Evolutionary conservation across 805 yeast genomes (phyloP), one percentile per base, ranked within the genome.

Genomic region (Suhomyces emberorum): DNA sequence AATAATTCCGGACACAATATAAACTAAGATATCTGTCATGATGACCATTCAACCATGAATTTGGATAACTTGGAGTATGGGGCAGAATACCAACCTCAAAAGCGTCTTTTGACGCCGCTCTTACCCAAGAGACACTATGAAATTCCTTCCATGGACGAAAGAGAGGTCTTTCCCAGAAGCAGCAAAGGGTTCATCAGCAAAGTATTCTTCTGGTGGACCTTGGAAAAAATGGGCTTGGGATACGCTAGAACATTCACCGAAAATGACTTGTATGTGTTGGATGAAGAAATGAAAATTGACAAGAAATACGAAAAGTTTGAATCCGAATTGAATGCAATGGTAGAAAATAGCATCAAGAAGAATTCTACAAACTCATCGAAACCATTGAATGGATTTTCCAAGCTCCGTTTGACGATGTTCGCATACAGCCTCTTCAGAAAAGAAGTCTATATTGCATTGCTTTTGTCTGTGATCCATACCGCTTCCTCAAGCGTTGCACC

Each of bases 201-300:
- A 14, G 6, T 5, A 16, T 28, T 28, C 31, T 52, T 52, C 44
- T 52, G 54, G 37, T 41, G 43, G 45, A 12, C 32, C 11, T 10
- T 34, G 14, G 32, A 39, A 14, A 20, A 26, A 10, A 18, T 38
- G 35, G 20, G 11, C 15, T 27, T 27, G 2, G 45, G 45, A 2
- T 41, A 38, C 27, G 16, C 24, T 16, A 25, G 45, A 15, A 35
- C 41, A 12, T 5, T 41, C 9, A 28, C 30, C 7, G 34, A 27
- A 4, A 18, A 34, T 11, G 43, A 41, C 12, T 18, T 41, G 16
- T 35, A 22, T 30, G 23, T 16, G 21, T 12, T 41, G 14, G 5
- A 26, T 12, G 43, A 33, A 10, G 25, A 34, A 8, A 7, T 34
- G n/a, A 21, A 16, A 15, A 37, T 40, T 7, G 32, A 42, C 16